Base-by-base conservation (phyloP, 2,329 filamentous ascomycete genomes). In the Fusarium annulatum region DNA sequence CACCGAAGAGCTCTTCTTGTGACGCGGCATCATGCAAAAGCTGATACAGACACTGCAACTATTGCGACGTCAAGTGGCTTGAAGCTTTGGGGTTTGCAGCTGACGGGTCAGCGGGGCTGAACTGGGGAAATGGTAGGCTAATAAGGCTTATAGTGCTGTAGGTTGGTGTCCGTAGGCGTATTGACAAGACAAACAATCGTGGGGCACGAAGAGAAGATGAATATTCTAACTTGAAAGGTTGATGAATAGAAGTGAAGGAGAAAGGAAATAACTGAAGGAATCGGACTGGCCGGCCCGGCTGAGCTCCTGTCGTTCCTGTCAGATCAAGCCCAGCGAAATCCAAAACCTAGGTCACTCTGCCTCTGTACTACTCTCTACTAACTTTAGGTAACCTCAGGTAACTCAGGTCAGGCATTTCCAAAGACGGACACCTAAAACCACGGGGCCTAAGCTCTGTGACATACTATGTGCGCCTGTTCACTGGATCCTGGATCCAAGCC, bases 21-120 rank as follows among this genome's bases (percentile, higher is more conserved):
- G 70, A 26, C 77, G 74, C 49, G 80, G 74, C 80, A 82, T 82
- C 42, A 36, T 73, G 55, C 18, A 36, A 61, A 41, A 51, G 42
- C 36, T 39, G 42, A 43, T 41, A 48, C n/a, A 61, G 48, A 49
- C 48, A 55, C 61, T 58, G 60, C 43, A 60, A 72, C 64, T 65
- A 38, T 69, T 68, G 64, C 76, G 67, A 76, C 75, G 75, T 77
- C 68, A 74, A 70, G 70, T 74, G 61, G 72, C 73, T 76, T 64
- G 52, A 64, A 52, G 67, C 64, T 68, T 49, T 72, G 60, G 57
- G 57, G 56, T 56, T 57, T 52, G 59, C 66, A 64, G 62, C 46
- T 69, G 57, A 67, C 34, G 43, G 65, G 59, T 67, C 52, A 63
- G 75, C 72, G 74, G 75, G 75, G 75, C 72, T 64, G 42, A 18